Percentiles rank a stretch among this genome's conserved stretches.
Evolutionary conservation across 805 yeast species (phyloP).

Genomic region (Candida andamanensis): DNA sequence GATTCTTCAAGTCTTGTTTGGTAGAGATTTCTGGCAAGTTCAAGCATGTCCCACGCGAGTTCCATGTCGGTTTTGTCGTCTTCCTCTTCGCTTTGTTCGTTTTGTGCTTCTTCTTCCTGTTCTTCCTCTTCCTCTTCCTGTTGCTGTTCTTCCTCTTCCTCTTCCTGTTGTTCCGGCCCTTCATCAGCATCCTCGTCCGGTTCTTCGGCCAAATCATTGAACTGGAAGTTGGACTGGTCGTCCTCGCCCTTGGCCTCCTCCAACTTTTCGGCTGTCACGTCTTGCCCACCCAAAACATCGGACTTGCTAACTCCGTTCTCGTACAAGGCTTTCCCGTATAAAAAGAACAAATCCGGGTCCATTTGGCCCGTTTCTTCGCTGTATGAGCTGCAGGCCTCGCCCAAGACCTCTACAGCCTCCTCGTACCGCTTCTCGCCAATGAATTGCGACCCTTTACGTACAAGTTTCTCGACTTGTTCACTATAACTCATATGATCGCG

Average conservation of each 20-base stretch:
- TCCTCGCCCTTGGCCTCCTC: slow-evolving; percentile 18
- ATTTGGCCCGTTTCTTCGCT: slow-evolving; percentile 47
- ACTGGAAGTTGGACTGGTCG: slow-evolving; percentile 20
- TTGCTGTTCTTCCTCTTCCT: slow-evolving; percentile 14
- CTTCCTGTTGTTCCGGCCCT: slow-evolving; percentile 10
- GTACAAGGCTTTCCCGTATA: slow-evolving; percentile 78
- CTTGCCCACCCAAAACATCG: slow-evolving; percentile 63
- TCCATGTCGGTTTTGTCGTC: slow-evolving; percentile 68
- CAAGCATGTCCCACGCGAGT: slow-evolving; percentile 83
- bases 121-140: slow-evolving; percentile 17
- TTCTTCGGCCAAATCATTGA: slow-evolving; percentile 18
- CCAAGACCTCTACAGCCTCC: slow-evolving; percentile 63
- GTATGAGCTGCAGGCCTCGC: slow-evolving; percentile 62
- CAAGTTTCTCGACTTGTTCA: slow-evolving; percentile 40
- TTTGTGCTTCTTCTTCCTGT: slow-evolving; percentile 11
- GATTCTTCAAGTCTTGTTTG: slow-evolving; percentile 35
- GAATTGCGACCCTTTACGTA: slow-evolving; percentile 58
- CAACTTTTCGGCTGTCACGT: slow-evolving; percentile 10
- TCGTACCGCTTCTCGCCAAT: slow-evolving; percentile 65
- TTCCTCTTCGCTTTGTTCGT: slow-evolving; percentile 19
- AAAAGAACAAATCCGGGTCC: slow-evolving; percentile 68
- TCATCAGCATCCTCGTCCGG: slow-evolving; percentile 19
- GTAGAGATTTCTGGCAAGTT: slow-evolving; percentile 66
- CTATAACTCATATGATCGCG: too few species aligned
- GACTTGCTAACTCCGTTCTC: slow-evolving; percentile 70